These are phyloP conservation scores for Phyllosticta citrichinensis DNA, from an alignment of 2,329 filamentous ascomycete species.

Conservation along the genomic window DNA sequence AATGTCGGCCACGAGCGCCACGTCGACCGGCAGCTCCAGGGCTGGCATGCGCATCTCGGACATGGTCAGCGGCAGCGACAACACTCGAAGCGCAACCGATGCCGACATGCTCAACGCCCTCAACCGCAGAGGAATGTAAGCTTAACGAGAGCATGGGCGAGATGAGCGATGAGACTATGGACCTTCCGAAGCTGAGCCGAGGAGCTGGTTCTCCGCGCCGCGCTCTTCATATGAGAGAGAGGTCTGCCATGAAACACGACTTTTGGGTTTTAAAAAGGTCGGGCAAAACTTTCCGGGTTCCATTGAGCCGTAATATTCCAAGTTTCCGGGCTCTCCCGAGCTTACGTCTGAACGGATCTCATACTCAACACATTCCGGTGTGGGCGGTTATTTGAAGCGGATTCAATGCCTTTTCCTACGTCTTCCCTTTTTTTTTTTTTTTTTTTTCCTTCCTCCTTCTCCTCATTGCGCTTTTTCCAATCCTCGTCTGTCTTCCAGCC, in stretches of 20 bases:
- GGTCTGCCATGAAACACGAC: slow-evolving; percentile 6
- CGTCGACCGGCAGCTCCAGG: slow-evolving; percentile 11
- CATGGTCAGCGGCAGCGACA: slow-evolving; percentile 24
- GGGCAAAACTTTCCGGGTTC: slow-evolving; percentile 5
- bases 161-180: slow-evolving; percentile 7
- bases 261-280: slow-evolving; percentile 6
- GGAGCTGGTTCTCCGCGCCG: slow-evolving; percentile 9
- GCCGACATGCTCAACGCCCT: slow-evolving; percentile 35
- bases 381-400: not conserved
- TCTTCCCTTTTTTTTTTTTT: not conserved
- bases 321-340: not conserved
- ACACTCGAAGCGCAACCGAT: slow-evolving; percentile 31
- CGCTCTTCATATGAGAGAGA: not conserved
- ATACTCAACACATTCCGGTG: not conserved
- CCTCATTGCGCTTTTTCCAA: not conserved
- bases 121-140: slow-evolving; percentile 24
- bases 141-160: slow-evolving; percentile 7
- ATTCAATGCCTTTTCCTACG: not conserved
- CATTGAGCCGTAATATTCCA: not conserved
- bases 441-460: not conserved
- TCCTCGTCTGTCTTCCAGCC: not conserved
- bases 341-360: not conserved
- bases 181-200: slow-evolving; percentile 4
- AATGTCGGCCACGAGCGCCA: slow-evolving; percentile 18
- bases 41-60: slow-evolving; percentile 33